A percentile compares a stretch with the other conserved stretches of the same genome.
phyloP scores from a whole-genome alignment of 2,329 filamentous ascomycete genomes.

The Diplodia seriata region DNA sequence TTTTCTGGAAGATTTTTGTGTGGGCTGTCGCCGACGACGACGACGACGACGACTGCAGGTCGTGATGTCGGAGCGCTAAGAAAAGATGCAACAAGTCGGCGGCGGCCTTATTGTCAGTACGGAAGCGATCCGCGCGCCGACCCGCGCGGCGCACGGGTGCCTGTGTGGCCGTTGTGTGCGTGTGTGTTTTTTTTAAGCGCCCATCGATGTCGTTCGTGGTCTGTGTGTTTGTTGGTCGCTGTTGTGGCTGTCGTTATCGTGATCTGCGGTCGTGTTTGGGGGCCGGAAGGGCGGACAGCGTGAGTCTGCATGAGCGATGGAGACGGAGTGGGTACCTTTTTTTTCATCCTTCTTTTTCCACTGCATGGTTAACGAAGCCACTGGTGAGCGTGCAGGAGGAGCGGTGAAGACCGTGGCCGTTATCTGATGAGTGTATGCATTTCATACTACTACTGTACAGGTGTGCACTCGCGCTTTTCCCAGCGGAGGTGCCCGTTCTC shows the following conservation, averaged over 20 bases:
- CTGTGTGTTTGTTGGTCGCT: not conserved
- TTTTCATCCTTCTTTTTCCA: not conserved
- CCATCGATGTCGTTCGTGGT: not conserved
- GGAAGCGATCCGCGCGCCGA: not conserved
- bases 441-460: not conserved
- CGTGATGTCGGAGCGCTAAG: too few species aligned
- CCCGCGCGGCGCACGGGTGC: not conserved
- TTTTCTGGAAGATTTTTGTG: not conserved
- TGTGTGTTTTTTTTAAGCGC: not conserved
- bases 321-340: not conserved
- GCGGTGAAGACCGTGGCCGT: not conserved
- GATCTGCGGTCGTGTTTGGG: not conserved
- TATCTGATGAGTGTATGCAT: not conserved
- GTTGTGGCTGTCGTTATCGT: not conserved
- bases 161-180: not conserved
- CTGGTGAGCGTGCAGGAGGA: not conserved
- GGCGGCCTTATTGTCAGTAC: too few species aligned
- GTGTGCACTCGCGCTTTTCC: not conserved
- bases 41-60: too few species aligned
- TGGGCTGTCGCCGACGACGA: not conserved
- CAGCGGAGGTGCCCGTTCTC: not conserved
- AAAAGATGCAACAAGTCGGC: too few species aligned
- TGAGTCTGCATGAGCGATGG: not conserved
- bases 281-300: not conserved
- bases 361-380: not conserved